Evolutionary conservation across 768 basidiomycete genomes (phyloP).

Genomic region (Lentinula guzmanii): DNA sequence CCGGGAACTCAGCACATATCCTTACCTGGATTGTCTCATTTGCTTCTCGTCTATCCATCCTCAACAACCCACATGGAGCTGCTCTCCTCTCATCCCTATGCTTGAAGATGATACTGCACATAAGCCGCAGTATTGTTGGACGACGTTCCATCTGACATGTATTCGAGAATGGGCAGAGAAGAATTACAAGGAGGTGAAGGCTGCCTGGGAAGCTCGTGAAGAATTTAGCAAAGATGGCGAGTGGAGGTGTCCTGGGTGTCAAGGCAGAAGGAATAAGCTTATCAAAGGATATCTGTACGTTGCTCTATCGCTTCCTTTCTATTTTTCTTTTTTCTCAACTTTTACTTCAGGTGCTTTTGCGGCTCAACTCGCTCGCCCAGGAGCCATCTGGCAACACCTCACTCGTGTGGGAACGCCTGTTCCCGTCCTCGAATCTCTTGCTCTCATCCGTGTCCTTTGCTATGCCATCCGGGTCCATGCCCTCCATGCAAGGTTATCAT

Average conservation of each 20-base stretch:
- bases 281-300: constrained; percentile 64
- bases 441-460: constrained; percentile 74
- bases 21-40: constrained; percentile 75
- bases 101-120: constrained; percentile 20
- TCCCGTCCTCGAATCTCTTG: constrained; percentile 58
- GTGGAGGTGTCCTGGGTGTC: constrained; percentile 95
- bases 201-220: constrained; percentile 69
- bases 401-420: constrained; percentile 72
- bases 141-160: constrained; percentile 86
- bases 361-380: constrained; percentile 67
- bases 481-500: constrained; percentile 86
- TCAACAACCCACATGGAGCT: constrained; percentile 82
- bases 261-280: constrained; percentile 62
- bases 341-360: constrained; percentile 71
- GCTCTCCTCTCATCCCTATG: constrained; percentile 57
- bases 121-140: constrained; percentile 72
- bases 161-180: constrained; percentile 85
- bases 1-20: constrained; percentile 57
- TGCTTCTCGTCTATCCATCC: constrained; percentile 82
- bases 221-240: constrained; percentile 58
- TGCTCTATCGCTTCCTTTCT: background rate
- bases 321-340: constrained; percentile 10
- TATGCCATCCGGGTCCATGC: constrained; percentile 95
- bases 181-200: constrained; percentile 65
- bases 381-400: constrained; percentile 63